These are phyloP conservation scores for Eucalyptus erythrocorys DNA, from an alignment of 345 rosid species.

Conservation along the genomic window DNA sequence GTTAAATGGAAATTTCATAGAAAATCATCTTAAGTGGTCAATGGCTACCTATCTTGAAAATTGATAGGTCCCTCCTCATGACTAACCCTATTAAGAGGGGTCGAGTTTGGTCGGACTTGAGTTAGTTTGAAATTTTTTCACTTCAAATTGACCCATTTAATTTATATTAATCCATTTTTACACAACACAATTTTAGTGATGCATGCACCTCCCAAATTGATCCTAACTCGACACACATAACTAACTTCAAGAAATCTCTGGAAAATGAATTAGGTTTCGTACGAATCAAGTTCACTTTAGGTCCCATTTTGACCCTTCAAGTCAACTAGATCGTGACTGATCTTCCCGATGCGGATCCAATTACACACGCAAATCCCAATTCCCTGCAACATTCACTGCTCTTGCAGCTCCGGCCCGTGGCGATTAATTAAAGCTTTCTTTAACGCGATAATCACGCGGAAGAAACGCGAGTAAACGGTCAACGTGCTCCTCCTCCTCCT, in stretches of 20 bases:
- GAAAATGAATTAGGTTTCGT: neutral
- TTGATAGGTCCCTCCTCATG: neutral
- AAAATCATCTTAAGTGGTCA: neutral
- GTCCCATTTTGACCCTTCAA: neutral
- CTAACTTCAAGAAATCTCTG: neutral
- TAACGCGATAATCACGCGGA: neutral
- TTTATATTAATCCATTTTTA: neutral
- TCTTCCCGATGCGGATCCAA: neutral
- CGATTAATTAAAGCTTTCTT: neutral
- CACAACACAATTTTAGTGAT: rapidly evolving
- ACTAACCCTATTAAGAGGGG: rapidly evolving
- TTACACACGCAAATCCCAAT: neutral
- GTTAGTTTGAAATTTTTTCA: rapidly evolving
- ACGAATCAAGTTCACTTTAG: neutral
- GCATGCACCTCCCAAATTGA: neutral
- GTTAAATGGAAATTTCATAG: neutral
- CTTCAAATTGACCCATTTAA: neutral
- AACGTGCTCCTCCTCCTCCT: neutral
- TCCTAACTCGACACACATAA: too few species aligned
- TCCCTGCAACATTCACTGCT: neutral
- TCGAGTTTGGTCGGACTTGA: neutral
- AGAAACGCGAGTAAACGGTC: neutral
- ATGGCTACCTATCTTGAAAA: neutral
- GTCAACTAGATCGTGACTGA: neutral
- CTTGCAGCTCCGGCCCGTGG: neutral